phyloP scores from a whole-genome alignment of 345 rosid genomes.

The Arabidopsis arenosa region DNA sequence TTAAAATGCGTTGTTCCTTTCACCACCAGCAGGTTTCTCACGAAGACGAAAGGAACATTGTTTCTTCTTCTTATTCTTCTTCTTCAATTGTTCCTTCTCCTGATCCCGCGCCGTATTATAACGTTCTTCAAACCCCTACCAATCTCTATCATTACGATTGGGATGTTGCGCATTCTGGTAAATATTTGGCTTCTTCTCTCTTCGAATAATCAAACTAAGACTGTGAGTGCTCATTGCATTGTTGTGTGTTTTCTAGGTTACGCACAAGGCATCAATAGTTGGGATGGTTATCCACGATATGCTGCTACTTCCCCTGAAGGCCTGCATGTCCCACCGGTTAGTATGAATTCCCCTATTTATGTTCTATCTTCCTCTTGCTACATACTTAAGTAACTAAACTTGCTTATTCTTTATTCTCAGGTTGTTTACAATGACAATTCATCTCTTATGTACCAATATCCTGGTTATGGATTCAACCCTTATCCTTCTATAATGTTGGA shows the following conservation, averaged over 20 bases:
- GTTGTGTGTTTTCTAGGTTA: slow-evolving; percentile 47
- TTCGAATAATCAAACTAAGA: neutral
- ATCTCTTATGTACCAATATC: slow-evolving; percentile 52
- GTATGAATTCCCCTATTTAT: slow-evolving; percentile 22
- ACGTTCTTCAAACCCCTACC: slow-evolving; percentile 44
- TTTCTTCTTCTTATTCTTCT: slow-evolving; percentile 58
- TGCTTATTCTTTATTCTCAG: slow-evolving; percentile 38
- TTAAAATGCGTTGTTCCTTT: slow-evolving; percentile 35
- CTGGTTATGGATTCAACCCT: slow-evolving; percentile 62
- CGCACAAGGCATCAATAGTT: slow-evolving; percentile 46
- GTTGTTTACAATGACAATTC: slow-evolving; percentile 63
- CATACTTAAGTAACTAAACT: neutral
- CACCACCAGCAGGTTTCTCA: slow-evolving; percentile 54
- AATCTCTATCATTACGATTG: slow-evolving; percentile 49
- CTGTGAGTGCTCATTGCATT: slow-evolving; percentile 23
- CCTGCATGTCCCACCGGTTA: slow-evolving; percentile 62
- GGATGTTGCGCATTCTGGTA: slow-evolving; percentile 49
- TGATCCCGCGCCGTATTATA: slow-evolving; percentile 39
- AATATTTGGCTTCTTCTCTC: slow-evolving; percentile 2
- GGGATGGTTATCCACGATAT: slow-evolving; percentile 62
- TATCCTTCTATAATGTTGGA: slow-evolving; percentile 63
- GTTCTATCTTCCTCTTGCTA: neutral
- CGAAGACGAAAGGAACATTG: slow-evolving; percentile 55
- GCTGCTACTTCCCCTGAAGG: slow-evolving; percentile 53
- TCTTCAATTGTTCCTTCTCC: slow-evolving; percentile 49